Conservation (phyloP, 2,329 filamentous ascomycete species). For the Microdochium bolleyi region DNA sequence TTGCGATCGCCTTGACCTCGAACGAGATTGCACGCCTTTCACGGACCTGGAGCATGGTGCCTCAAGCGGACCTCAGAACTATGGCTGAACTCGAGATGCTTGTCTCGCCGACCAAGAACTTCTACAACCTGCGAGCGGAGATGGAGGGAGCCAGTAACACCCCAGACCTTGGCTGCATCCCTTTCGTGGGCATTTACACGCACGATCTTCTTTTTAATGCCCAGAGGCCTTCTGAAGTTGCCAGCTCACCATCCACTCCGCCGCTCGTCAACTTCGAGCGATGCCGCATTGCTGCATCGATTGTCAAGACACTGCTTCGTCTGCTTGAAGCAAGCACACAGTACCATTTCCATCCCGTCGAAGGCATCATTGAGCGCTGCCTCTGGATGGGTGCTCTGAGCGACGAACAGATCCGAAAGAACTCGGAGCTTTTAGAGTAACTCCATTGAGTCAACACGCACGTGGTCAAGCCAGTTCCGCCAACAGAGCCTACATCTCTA, state of each 20-base stretch:
- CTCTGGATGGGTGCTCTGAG: slow-evolving; percentile 76
- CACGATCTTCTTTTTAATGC: slow-evolving; percentile 78
- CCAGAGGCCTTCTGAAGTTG: slow-evolving; percentile 69
- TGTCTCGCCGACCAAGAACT: slow-evolving; percentile 71
- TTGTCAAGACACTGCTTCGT: slow-evolving; percentile 72
- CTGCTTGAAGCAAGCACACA: slow-evolving; percentile 72
- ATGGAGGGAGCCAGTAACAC: slow-evolving; percentile 60
- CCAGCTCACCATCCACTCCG: slow-evolving; percentile 55
- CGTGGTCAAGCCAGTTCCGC: too few relatives aligned
- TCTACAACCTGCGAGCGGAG: slow-evolving; percentile 66
- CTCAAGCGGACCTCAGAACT: slow-evolving; percentile 54
- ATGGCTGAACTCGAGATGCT: slow-evolving; percentile 63
- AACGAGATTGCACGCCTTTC: slow-evolving; percentile 61
- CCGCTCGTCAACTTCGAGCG: slow-evolving; percentile 78
- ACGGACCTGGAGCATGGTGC: slow-evolving; percentile 65
- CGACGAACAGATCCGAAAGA: slow-evolving; percentile 63
- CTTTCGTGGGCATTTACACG: slow-evolving; percentile 77
- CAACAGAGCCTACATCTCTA: too few relatives aligned
- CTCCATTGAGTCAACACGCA: too few relatives aligned
- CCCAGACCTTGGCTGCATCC: slow-evolving; percentile 66
- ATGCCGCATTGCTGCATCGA: slow-evolving; percentile 65
- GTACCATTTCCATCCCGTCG: slow-evolving; percentile 67
- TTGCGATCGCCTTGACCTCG: slow-evolving; percentile 68
- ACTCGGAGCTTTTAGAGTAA: slow-evolving; percentile 41
- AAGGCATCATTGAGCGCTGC: slow-evolving; percentile 71